These are phyloP conservation scores for Aspergillus coremiiformis DNA, from an alignment of 495 filamentous ascomycete species.

Conservation along the genomic window DNA sequence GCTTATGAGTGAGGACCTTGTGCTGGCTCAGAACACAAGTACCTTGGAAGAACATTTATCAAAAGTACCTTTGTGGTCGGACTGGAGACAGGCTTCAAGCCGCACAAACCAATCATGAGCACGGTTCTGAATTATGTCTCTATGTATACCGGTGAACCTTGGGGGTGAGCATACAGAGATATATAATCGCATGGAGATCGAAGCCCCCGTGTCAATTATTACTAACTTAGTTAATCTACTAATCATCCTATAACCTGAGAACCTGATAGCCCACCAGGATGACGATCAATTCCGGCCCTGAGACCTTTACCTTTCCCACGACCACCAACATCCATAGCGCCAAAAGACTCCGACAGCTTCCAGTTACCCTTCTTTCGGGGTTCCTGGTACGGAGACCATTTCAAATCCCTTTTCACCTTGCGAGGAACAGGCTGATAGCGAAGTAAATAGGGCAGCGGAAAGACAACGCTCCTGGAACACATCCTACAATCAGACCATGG, in stretches of 20 bases:
- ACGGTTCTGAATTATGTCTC: not conserved
- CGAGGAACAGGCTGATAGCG: not conserved
- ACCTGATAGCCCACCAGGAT: slow-evolving; percentile 5
- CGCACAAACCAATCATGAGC: not conserved
- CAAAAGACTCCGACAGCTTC: slow-evolving; percentile 20
- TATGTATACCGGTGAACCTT: not conserved
- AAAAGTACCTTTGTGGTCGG: slow-evolving; percentile 1
- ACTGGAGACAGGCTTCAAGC: not conserved
- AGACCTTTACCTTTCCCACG: slow-evolving; percentile 15
- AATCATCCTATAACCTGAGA: too few relatives aligned
- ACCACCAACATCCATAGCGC: slow-evolving; percentile 2
- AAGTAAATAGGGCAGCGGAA: slow-evolving; percentile 41
- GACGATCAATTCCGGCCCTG: slow-evolving; percentile 29
- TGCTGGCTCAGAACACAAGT: not conserved
- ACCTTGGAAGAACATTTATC: not conserved
- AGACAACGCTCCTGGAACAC: slow-evolving; percentile 51
- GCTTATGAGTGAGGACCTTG: not conserved
- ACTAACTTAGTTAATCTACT: too few relatives aligned
- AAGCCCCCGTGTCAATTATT: not conserved
- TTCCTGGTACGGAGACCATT: slow-evolving; percentile 29
- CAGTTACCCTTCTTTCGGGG: slow-evolving; percentile 42
- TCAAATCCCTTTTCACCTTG: not conserved
- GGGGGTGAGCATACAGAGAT: not conserved
- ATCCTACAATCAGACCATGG: slow-evolving; percentile 50
- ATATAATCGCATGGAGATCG: not conserved